These are phyloP conservation scores for Brassica cretica DNA, from an alignment of 345 rosid genomes.

Conservation along the genomic window DNA sequence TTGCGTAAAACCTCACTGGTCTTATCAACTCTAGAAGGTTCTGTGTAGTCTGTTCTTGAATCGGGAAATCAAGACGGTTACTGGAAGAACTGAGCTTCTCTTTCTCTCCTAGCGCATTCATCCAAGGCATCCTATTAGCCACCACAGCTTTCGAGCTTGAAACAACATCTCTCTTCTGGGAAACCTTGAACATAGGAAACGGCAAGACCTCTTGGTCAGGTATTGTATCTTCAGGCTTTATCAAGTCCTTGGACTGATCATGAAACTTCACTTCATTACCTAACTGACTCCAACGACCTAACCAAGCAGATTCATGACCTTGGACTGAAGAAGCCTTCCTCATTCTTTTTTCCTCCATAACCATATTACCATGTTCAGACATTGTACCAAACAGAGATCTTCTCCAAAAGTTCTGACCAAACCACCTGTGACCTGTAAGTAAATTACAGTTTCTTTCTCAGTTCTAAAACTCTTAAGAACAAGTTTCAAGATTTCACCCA, in stretches of 20 bases:
- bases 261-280: constrained; percentile 18
- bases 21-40: constrained; percentile 33
- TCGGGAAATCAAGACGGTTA: constrained; percentile 38
- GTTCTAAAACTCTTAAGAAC: background rate
- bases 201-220: constrained; percentile 11
- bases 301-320: constrained; percentile 57
- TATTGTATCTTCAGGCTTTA: constrained; percentile 23
- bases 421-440: background rate
- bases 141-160: constrained; percentile 48
- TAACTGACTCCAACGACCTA: constrained; percentile 55
- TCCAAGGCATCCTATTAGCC: constrained; percentile 36
- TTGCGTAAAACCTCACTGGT: constrained; percentile 50
- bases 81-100: constrained; percentile 24
- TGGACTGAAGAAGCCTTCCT: constrained; percentile 35
- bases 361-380: background rate
- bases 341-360: background rate
- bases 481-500: background rate
- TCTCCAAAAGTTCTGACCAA: background rate
- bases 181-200: constrained; percentile 37
- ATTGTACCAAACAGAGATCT: background rate
- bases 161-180: constrained; percentile 40
- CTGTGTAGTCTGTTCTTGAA: constrained; percentile 47
- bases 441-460: background rate
- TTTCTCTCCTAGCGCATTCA: constrained; percentile 33
- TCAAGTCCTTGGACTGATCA: constrained; percentile 13